Conservation (phyloP, 768 basidiomycete genomes). For the Boletus fagicola region DNA sequence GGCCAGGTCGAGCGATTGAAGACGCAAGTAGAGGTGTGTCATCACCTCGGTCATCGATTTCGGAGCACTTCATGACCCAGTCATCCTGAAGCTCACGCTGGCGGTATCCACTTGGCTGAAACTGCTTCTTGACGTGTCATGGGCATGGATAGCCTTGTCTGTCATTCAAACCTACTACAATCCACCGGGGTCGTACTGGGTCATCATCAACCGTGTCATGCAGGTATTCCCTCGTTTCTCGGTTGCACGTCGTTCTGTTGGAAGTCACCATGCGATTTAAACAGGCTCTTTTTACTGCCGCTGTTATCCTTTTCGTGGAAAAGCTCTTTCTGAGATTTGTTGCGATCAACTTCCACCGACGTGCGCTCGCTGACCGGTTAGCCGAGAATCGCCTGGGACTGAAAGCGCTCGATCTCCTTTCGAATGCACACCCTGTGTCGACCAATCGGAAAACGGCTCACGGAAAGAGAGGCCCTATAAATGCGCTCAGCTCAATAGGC, state of each 20-base stretch:
- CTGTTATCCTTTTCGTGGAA: slow-evolving; percentile 47
- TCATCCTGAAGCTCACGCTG: slow-evolving; percentile 49
- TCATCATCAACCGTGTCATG: slow-evolving; percentile 65
- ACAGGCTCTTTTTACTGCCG: slow-evolving; percentile 46
- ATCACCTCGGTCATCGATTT: neutral
- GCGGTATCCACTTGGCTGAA: slow-evolving; percentile 75
- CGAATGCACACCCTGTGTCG: slow-evolving; percentile 55
- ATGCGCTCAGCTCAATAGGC: slow-evolving; percentile 36
- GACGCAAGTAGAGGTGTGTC: slow-evolving; percentile 61
- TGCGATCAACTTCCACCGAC: slow-evolving; percentile 79
- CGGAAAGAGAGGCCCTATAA: slow-evolving; percentile 47
- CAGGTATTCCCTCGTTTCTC: slow-evolving; percentile 42
- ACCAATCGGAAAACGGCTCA: slow-evolving; percentile 38
- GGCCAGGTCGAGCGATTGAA: slow-evolving; percentile 65
- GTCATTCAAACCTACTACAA: slow-evolving; percentile 55
- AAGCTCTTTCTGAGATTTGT: slow-evolving; percentile 70
- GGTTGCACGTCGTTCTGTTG: slow-evolving; percentile 2
- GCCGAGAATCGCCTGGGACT: slow-evolving; percentile 68
- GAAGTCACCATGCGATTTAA: slow-evolving; percentile 4
- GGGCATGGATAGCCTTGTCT: slow-evolving; percentile 75
- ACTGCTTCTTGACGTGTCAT: slow-evolving; percentile 59
- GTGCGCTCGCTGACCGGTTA: slow-evolving; percentile 70
- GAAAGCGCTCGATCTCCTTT: slow-evolving; percentile 67
- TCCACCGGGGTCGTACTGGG: slow-evolving; percentile 68
- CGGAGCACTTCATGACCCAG: slow-evolving; percentile 1